Percentiles rank a stretch among this genome's conserved stretches.
Conservation (phyloP, 1,284 basidiomycete genomes). For the Ganoderma leucocontextum region DNA sequence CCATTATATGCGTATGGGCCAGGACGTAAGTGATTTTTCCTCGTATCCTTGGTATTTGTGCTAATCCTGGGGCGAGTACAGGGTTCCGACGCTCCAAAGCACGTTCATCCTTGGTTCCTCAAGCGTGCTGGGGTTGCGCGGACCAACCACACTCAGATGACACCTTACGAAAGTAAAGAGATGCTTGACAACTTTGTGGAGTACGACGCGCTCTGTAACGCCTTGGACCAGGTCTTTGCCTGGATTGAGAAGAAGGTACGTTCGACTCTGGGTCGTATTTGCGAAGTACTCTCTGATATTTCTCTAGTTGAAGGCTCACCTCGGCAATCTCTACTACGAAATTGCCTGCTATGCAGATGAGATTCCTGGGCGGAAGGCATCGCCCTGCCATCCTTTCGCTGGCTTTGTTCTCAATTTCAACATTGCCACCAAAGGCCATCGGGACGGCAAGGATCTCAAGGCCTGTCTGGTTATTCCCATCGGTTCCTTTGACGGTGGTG, state of each 20-base stretch:
- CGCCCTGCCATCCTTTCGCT: not conserved
- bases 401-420: not conserved
- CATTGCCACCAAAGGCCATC: not conserved
- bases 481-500: not conserved
- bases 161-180: not conserved
- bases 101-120: not conserved
- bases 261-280: no score
- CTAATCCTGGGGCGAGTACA: not conserved
- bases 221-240: not conserved
- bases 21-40: not conserved
- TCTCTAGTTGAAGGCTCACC: not conserved
- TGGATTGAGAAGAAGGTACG: not conserved
- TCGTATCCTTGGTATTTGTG: not conserved
- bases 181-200: not conserved
- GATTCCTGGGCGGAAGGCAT: not conserved
- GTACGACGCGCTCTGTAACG: not conserved
- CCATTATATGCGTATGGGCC: not conserved
- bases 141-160: not conserved
- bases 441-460: not conserved
- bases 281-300: no score
- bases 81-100: not conserved
- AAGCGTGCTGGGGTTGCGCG: not conserved
- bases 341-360: not conserved
- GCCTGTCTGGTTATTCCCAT: not conserved
- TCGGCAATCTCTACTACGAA: not conserved